Conservation (phyloP, 805 yeast genomes). For the Sporopachydermia lactativora region DNA sequence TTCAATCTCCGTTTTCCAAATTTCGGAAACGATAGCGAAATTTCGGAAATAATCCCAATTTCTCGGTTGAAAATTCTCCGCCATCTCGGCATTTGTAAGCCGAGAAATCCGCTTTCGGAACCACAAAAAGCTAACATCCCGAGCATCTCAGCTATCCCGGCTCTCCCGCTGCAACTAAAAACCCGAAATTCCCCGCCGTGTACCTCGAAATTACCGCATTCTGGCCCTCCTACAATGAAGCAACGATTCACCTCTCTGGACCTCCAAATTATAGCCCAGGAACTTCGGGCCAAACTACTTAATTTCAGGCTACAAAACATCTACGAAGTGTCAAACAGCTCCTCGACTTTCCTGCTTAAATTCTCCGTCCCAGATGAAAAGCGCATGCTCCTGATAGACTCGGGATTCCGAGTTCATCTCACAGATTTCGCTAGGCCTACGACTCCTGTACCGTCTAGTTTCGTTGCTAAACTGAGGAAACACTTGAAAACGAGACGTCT, state of each 20-base stretch:
- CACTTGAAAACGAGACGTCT: constrained; percentile 72
- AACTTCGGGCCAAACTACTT: constrained; percentile 40
- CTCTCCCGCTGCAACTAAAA: too few species aligned
- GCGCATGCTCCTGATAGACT: constrained; percentile 60
- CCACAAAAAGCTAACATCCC: too few species aligned
- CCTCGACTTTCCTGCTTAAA: constrained; percentile 62
- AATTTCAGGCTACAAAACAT: constrained; percentile 72
- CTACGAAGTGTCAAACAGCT: constrained; percentile 61
- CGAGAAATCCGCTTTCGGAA: too few species aligned
- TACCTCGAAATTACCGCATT: too few species aligned
- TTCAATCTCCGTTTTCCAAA: too few species aligned
- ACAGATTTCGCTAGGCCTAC: constrained; percentile 75
- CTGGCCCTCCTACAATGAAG: constrained; percentile 21
- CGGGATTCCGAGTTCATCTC: constrained; percentile 69
- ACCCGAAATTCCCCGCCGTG: too few species aligned
- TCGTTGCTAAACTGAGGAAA: constrained; percentile 75
- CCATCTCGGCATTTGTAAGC: too few species aligned
- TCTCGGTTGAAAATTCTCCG: too few species aligned
- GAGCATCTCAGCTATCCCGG: too few species aligned
- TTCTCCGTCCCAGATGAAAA: constrained; percentile 78
- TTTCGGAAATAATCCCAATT: too few species aligned
- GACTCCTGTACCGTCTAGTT: constrained; percentile 71
- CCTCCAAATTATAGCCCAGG: constrained; percentile 54
- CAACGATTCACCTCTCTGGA: constrained; percentile 84
- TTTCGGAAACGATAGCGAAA: too few species aligned